Base-by-base conservation (phyloP, 2,329 filamentous ascomycete species). In the Chrysoporthe austroafricana region DNA sequence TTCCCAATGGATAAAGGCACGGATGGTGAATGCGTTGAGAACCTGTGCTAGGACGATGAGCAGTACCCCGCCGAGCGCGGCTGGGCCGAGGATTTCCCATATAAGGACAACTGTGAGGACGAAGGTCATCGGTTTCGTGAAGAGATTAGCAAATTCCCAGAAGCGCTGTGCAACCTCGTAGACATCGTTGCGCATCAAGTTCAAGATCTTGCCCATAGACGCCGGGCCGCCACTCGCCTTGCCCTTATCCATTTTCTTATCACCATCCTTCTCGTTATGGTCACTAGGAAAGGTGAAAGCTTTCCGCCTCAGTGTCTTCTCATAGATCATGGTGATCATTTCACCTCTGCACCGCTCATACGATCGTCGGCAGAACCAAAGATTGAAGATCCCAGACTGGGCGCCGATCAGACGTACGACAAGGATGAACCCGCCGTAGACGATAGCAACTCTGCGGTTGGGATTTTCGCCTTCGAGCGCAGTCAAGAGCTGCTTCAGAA, bases 181-280 rank as follows among this genome's bases (percentile, higher is more conserved):
- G 0, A 91, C 92, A 76, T 96, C 92, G 68, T 86, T 89, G 61
- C 93, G 89, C 83, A 97, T 91, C 2, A 97, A 79, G 73, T 97
- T 97, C 69, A 97, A 85, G 63, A 97, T 96, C 75, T 97, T 97
- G 8, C 94, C 94, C 79, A 94, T 95, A 0, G 92, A 93, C 0
- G 94, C 93, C 2, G 91, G 86, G 2, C 69, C 65, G 36, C 66
- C 56, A n/a, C 63, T 69, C 21, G 70, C 70, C 6, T 70, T 70
- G 6, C 69, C 66, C 7, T 72, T 66, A 7, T 68, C 66, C 6
- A 72, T 73, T 8, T 73, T 70, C n/a, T 77, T 75, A 34, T 73
- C 74, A 1, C 74, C 69, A 44, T 73, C 76, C 67, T 75, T 76
- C 67, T 72, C 73, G 50, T 71, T 78, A 68, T 62, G 74, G 56